Base-by-base conservation (phyloP, 1,284 basidiomycete genomes). In the Microbotryum violaceum region DNA sequence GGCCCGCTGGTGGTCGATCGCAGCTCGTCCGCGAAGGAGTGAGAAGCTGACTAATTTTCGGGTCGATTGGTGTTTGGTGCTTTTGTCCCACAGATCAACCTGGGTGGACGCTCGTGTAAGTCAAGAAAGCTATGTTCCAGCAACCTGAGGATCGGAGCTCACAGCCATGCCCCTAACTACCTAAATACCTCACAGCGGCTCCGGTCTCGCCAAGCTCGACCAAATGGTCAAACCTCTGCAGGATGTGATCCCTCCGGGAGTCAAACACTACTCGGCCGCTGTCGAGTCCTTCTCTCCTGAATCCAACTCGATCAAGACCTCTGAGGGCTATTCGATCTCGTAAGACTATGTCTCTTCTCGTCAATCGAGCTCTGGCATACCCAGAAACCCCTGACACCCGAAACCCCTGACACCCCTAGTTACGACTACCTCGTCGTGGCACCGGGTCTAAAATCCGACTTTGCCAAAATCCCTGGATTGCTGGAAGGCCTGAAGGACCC, bases 391-490 rank as follows among this genome's bases (percentile, higher is more conserved):
- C 31, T 42, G 20, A 16, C 51, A 21, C n/a, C n/a, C n/a, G 31
- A n/a, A 53, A 9, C 29, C 51, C 33, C 31, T 42, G 20, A 16
- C 51, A 21, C n/a, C n/a, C n/a, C n/a, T n/a, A 66, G 60, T 6
- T 97, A 97, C 75, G 93, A 97, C 69, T 82, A 83, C 52, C 82
- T 98, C 29, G 85, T 97, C 47, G 88, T 98, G 56, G 89, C 91
- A 10, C 82, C 89, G 12, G 94, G 94, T 47, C 78, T 97, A 42
- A 84, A 93, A 76, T 88, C 83, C 75, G 91, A 91, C 74, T 74
- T 74, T 51, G 82, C 82, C 70, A 82, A 78, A 37, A 85, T 97
- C 70, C 78, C 84, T 68, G 92, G 92, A 8, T 80, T 98, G 10
- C 76, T 83, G 25, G 80, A 83, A 66, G 94, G 91, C 0, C 81